Evolutionary conservation across 225 moss, liverwort and hornwort genomes (phyloP).

Genomic region (Marchantia polymorpha): DNA sequence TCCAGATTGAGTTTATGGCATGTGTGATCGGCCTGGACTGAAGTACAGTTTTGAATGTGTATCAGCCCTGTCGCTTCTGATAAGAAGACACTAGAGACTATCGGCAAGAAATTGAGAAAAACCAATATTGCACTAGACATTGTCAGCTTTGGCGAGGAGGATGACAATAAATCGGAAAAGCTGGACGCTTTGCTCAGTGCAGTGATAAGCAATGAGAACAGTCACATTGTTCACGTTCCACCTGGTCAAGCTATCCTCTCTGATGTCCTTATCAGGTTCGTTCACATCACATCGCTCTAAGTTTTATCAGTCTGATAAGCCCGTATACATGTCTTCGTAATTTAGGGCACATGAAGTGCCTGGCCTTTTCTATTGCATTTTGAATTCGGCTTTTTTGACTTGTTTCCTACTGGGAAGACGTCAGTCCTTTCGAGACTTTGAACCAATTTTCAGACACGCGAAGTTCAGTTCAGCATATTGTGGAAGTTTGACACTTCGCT

Average conservation of each 20-base stretch:
- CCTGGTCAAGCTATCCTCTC: constrained; percentile 76
- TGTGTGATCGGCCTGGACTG: neutral
- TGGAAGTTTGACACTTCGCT: no score
- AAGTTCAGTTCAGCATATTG: neutral
- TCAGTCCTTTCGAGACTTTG: neutral
- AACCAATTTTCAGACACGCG: neutral
- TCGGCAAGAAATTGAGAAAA: constrained; percentile 99
- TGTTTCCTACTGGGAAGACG: neutral
- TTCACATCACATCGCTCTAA: neutral
- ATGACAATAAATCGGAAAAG: constrained; percentile 83
- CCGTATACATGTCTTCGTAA: neutral
- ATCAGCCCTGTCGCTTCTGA: constrained; percentile 84
- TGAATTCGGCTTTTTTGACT: neutral
- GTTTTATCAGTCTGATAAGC: neutral
- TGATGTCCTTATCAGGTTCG: constrained; percentile 88
- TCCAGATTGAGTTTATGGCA: no score
- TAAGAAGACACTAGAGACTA: constrained; percentile 79
- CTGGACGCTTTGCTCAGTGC: constrained; percentile 74
- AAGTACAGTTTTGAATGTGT: constrained; percentile 7
- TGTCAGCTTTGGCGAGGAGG: constrained; percentile 95
- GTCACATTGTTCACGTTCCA: constrained; percentile 86
- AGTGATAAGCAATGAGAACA: constrained; percentile 89
- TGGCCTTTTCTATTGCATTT: neutral
- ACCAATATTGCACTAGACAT: constrained; percentile 96
- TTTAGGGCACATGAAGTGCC: neutral